phyloP scores from a whole-genome alignment of 805 yeast genomes.

The Kluyveromyces starmeri region DNA sequence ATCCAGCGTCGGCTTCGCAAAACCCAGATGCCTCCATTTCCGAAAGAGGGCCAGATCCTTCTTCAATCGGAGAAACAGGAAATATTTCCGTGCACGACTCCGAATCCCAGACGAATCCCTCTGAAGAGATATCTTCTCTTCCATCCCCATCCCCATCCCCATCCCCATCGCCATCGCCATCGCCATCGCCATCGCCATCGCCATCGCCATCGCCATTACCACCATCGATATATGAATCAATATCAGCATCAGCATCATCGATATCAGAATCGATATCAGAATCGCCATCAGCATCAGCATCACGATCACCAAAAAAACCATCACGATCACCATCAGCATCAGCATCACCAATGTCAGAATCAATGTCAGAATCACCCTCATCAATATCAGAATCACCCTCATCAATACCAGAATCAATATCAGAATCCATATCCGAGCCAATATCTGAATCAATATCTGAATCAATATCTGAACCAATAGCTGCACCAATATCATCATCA shows the following conservation, averaged over 20 bases:
- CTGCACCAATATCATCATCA: conserved; percentile 6
- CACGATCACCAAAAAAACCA: conserved; percentile 9
- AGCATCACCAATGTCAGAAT: conserved; percentile 6
- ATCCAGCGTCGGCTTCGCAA: background rate
- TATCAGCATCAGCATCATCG: background rate
- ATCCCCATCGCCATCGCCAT: background rate
- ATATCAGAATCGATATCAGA: background rate
- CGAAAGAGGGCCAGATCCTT: background rate
- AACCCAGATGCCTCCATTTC: background rate
- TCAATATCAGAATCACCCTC: conserved; percentile 8
- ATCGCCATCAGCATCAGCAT: background rate
- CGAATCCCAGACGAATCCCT: background rate
- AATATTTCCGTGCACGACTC: background rate
- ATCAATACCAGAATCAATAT: conserved; percentile 8
- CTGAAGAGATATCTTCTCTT: background rate
- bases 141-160: background rate
- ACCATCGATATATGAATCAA: background rate
- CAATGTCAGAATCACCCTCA: conserved; percentile 5
- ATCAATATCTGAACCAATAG: conserved; percentile 2
- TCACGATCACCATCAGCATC: conserved; percentile 5
- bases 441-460: conserved; percentile 7
- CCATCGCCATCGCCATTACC: background rate
- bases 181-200: background rate
- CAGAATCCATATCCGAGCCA: conserved; percentile 5
- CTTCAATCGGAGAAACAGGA: background rate